A percentile compares a stretch with the other conserved stretches of the same genome.
These are phyloP conservation scores for Phytophthora meadii DNA, from an alignment of 352 stramenopile genomes.

Conservation along the genomic window DNA sequence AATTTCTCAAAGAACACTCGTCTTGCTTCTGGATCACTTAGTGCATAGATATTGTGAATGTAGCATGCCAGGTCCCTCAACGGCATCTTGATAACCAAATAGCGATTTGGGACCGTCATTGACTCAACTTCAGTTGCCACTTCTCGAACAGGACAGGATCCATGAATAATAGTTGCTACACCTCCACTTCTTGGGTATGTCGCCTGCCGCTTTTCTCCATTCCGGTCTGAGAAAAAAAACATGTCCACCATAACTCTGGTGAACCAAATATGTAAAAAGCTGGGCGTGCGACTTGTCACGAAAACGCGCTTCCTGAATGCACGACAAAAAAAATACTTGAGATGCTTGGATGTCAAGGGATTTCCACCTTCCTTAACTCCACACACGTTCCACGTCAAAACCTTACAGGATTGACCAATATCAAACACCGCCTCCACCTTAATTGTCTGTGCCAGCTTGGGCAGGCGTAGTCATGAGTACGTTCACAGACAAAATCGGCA, in stretches of 20 bases:
- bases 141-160: constrained; percentile 4
- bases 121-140: neutral
- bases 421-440: neutral
- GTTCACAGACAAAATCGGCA: neutral
- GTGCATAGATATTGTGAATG: constrained; percentile 12
- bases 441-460: neutral
- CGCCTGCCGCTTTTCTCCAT: neutral
- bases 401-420: constrained; percentile 7
- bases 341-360: no score
- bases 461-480: constrained; percentile 2
- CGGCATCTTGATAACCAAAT: neutral
- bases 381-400: constrained; percentile 7
- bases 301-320: constrained; percentile 8
- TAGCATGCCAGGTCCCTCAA: neutral
- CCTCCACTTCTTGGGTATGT: constrained; percentile 1
- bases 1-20: constrained; percentile 1
- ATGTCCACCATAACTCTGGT: neutral
- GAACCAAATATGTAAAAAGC: neutral
- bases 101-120: neutral
- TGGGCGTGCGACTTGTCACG: neutral
- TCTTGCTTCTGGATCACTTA: constrained; percentile 7
- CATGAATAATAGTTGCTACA: constrained; percentile 11
- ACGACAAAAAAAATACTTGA: constrained; percentile 18
- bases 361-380: no score
- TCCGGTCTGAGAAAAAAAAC: constrained; percentile 9